Evolutionary conservation across 768 basidiomycete species (phyloP).

Genomic region (Xerocomus brunneocitrinus): DNA sequence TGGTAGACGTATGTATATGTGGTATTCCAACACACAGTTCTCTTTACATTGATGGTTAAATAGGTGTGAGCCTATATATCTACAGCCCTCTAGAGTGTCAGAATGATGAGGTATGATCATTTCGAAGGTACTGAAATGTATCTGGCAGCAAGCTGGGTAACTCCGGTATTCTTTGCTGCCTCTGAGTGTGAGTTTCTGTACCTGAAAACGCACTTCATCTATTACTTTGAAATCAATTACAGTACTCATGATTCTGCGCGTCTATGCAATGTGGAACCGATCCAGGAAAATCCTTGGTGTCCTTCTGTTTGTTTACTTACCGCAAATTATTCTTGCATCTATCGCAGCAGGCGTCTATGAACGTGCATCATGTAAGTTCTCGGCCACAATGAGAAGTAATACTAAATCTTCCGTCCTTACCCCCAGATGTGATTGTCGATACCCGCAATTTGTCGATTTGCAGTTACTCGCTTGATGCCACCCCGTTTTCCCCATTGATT

Average conservation of each 20-base stretch:
- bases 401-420: not conserved
- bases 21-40: not conserved
- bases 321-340: not conserved
- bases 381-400: not conserved
- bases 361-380: not conserved
- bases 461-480: too few relatives aligned
- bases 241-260: not conserved
- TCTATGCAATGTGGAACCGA: not conserved
- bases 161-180: not conserved
- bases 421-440: too few relatives aligned
- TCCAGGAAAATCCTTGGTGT: not conserved
- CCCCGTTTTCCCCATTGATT: not conserved
- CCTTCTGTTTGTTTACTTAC: not conserved
- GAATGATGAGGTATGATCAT: not conserved
- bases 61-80: conserved; percentile 1
- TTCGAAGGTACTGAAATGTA: not conserved
- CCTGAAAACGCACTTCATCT: not conserved
- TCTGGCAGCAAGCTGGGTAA: not conserved
- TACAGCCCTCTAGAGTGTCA: not conserved
- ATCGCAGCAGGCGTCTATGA: not conserved
- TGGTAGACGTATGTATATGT: not conserved
- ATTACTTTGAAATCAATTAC: not conserved
- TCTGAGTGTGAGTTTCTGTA: conserved; percentile 2
- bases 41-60: not conserved
- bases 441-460: not conserved